Evolutionary conservation across 768 basidiomycete species (phyloP).

Genomic region (Lactifluus volemus): DNA sequence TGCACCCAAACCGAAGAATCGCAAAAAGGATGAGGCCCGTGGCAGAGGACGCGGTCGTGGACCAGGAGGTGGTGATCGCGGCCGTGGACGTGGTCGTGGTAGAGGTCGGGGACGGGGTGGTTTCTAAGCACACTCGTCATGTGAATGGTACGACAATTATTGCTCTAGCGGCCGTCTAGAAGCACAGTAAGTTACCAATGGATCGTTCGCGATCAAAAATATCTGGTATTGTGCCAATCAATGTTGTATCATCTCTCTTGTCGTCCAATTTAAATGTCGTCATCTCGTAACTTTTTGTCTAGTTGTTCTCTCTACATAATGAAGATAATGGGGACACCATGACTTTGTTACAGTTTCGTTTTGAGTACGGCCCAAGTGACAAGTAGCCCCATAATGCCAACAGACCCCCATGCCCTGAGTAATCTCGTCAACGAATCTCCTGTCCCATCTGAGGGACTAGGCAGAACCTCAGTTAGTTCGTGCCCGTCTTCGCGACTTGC

Average conservation of each 20-base stretch:
- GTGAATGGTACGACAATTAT: neutral
- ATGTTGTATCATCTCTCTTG: constrained; percentile 12
- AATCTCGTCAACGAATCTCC: neutral
- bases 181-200: constrained; percentile 1
- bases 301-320: neutral
- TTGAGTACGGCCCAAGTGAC: constrained; percentile 3
- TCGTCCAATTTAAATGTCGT: neutral
- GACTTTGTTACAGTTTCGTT: neutral
- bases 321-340: neutral
- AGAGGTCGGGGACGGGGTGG: constrained; percentile 41
- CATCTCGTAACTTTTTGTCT: constrained; percentile 6
- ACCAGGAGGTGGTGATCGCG: constrained; percentile 25
- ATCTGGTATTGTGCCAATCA: neutral
- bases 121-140: constrained; percentile 2
- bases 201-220: constrained; percentile 4
- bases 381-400: constrained; percentile 12
- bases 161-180: neutral
- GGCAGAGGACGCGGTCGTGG: constrained; percentile 47
- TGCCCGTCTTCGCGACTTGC: neutral
- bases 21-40: constrained; percentile 78
- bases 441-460: neutral
- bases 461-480: neutral
- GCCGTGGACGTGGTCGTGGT: constrained; percentile 34
- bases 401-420: constrained; percentile 16
- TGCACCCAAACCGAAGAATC: constrained; percentile 89